Base-by-base conservation (phyloP, 139 green algal genomes). In the Chlamydomonas urium region DNA sequence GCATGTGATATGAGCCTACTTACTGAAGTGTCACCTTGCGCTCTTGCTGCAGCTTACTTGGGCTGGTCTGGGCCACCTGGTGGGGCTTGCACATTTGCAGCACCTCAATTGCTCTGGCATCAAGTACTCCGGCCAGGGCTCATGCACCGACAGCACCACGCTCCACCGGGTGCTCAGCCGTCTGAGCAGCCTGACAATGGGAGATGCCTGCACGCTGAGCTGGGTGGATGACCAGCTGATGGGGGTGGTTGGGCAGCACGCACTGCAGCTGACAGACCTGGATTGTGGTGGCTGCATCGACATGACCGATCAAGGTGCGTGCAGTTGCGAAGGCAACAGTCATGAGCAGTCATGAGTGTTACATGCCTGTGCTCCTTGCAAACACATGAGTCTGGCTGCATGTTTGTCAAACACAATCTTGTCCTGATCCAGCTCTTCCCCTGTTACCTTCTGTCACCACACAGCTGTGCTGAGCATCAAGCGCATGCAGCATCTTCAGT, bases 241-340 rank as follows among this genome's bases (percentile, higher is more conserved):
- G 60, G 33, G 10, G 32, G 23, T 67, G 32, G 60, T 67, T 14
- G 60, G 60, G 5, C 19, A 26, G 33, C 32, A 42, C 17, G 60
- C 32, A 21, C 4, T 21, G 10, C 5, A 8, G 21, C 60, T 67
- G 19, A 42, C 33, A 45, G 60, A 42, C 5, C 32, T 67, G 10
- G 60, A 67, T 26, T 67, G 60, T 26, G 29, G 60, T 24, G 60
- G 60, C 14, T 67, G 60, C 33, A 67, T 67, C 33, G 60, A 67
- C 29, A 45, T 67, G 21, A 67, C 21, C 60, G 33, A 67, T 21
- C 6, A 21, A 8, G 60, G 60, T 45, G 53, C 8, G 53, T 8
- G 17, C 53, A 8, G 10, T 50, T 50, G 14, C 42, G 42, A n/a
- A n/a, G n/a, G n/a, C n/a, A n/a, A n/a, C n/a, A n/a, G n/a, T n/a